Conservation (phyloP, 441 rosid genomes). For the Syzygium syzygioides region DNA sequence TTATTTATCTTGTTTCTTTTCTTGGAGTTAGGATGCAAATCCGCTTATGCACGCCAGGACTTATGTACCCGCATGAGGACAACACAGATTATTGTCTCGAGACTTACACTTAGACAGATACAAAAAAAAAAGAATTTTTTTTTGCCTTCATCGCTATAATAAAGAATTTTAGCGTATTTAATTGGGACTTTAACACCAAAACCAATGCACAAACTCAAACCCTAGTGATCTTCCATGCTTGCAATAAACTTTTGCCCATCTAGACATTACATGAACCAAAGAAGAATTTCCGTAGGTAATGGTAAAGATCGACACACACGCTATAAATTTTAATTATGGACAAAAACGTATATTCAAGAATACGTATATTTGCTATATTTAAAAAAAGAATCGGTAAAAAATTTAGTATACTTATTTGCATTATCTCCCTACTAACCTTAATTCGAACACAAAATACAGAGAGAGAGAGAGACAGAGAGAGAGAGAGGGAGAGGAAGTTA, state of each 20-base stretch:
- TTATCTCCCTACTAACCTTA: background rate
- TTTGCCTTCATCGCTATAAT: background rate
- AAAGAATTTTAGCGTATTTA: background rate
- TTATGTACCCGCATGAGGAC: background rate
- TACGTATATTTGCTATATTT: background rate
- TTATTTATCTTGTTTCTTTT: background rate
- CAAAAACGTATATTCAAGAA: background rate
- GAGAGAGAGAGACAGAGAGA: background rate
- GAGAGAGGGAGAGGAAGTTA: constrained; percentile 9
- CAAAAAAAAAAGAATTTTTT: background rate
- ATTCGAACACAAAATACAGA: background rate
- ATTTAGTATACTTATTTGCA: background rate
- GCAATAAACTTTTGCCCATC: background rate
- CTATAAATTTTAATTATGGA: background rate
- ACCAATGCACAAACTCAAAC: background rate
- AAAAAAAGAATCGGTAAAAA: background rate
- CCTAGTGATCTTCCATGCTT: background rate
- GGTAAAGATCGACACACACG: background rate
- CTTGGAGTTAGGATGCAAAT: background rate
- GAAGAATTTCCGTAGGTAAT: background rate
- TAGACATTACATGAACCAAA: background rate
- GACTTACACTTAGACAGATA: background rate
- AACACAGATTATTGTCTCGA: background rate
- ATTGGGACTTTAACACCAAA: background rate
- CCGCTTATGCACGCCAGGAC: background rate